Base-by-base conservation (phyloP, 2,329 filamentous ascomycete species). In the Pseudocercospora fijiensis region DNA sequence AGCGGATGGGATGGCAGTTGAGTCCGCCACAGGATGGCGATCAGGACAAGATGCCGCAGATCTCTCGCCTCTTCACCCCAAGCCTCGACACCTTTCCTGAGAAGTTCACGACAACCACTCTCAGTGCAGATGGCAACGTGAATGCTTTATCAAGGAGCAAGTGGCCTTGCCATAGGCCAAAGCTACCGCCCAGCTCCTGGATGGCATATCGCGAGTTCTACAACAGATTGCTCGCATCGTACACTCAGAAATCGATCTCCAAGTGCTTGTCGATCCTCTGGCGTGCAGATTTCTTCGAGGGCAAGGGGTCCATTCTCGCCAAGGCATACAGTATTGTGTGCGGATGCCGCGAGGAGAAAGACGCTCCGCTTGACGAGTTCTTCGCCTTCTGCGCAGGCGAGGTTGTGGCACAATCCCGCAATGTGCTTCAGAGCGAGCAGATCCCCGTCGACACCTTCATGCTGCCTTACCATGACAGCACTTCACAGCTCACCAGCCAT, bases 301-400 rank as follows among this genome's bases (percentile, higher is more conserved):
- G 24, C 37, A 41, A 7, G 47, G 47, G n/a, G 58, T 27, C 8
- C 26, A 75, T 86, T 64, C 73, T 85, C 62, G 81, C 82, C 55
- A 84, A 84, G 70, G 81, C 83, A n/a, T 86, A 84, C 77, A 85
- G 84, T 30, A 78, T 80, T 64, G 77, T 84, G 55, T 80, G 83
- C 55, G 83, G 85, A 68, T 76, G 80, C 51, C 72, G 81, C 58
- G 81, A 82, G 69, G 80, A 81, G 66, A 73, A 76, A 22, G 75
- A 79, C 27, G 78, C 82, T 24, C 76, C 80, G 49, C 75, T 86
- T 30, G 77, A 81, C 53, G 71, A 76, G 13, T 85, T 84, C 73
- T 76, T 86, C 47, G 64, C 67, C 11, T 66, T 82, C 62, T 78
- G 78, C 49, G 80, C 79, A 60, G 37, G n/a, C 13, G 33, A 41